Evolutionary conservation across 2,329 filamentous ascomycete species (phyloP).

Genomic region (Blastomyces parvus): DNA sequence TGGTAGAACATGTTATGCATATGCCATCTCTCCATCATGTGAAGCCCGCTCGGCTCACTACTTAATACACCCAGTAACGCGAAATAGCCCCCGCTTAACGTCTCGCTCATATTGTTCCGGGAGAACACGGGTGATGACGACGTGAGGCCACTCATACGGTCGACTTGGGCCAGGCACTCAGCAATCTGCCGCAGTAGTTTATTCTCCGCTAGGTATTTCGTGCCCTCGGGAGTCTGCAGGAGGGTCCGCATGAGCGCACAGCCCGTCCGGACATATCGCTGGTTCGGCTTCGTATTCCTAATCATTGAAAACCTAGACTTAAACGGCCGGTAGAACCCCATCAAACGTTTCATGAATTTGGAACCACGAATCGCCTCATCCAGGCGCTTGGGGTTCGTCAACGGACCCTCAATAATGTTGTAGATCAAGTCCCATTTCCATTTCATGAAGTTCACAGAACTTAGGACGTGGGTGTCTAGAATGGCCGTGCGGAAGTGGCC

Average conservation of each 20-base stretch:
- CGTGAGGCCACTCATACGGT: slow-evolving; percentile 64
- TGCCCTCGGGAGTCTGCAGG: slow-evolving; percentile 74
- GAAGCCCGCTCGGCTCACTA: slow-evolving; percentile 68
- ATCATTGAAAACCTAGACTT: slow-evolving; percentile 91
- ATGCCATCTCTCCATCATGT: slow-evolving; percentile 89
- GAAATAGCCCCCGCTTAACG: slow-evolving; percentile 86
- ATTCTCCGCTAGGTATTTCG: slow-evolving; percentile 77
- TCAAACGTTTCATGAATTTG: slow-evolving; percentile 89
- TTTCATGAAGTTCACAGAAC: slow-evolving; percentile 81
- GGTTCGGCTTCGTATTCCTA: slow-evolving; percentile 81
- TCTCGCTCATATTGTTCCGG: slow-evolving; percentile 70
- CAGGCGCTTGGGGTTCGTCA: slow-evolving; percentile 81
- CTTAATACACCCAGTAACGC: slow-evolving; percentile 82
- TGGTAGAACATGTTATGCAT: slow-evolving; percentile 99
- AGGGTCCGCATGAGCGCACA: slow-evolving; percentile 81
- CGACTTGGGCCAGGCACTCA: slow-evolving; percentile 90
- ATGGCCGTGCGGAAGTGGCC: slow-evolving; percentile 53
- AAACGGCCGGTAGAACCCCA: slow-evolving; percentile 93
- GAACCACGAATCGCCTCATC: slow-evolving; percentile 91
- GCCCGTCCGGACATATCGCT: slow-evolving; percentile 84
- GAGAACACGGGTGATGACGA: slow-evolving; percentile 79
- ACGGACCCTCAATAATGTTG: slow-evolving; percentile 81
- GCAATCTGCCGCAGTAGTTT: slow-evolving; percentile 89
- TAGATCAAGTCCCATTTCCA: slow-evolving; percentile 97
- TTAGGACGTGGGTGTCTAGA: slow-evolving; percentile 69